These are phyloP conservation scores for Ailanthus altissimus DNA, from an alignment of 345 rosid species.

Conservation along the genomic window DNA sequence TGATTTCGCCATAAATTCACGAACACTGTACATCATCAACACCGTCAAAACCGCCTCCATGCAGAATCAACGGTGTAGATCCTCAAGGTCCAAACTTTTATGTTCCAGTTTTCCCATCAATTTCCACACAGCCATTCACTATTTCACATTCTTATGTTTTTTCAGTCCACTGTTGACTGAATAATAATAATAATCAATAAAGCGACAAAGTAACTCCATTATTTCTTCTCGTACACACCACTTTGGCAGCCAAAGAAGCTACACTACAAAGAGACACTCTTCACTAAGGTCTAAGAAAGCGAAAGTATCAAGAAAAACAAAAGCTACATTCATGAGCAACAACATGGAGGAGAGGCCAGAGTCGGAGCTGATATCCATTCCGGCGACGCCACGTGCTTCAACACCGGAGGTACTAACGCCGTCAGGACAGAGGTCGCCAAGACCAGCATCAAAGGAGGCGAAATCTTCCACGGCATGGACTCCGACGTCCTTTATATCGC, in stretches of 20 bases:
- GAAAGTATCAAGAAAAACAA: not conserved
- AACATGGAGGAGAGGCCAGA: constrained; percentile 97
- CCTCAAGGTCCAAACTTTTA: constrained; percentile 33
- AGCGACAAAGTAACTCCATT: constrained; percentile 17
- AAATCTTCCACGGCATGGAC: constrained; percentile 91
- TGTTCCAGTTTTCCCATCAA: constrained; percentile 3
- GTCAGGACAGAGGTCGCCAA: constrained; percentile 95
- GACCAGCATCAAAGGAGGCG: constrained; percentile 59
- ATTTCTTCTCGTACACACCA: constrained; percentile 19
- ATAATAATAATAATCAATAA: not conserved
- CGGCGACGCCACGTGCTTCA: constrained; percentile 91
- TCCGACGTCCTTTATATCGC: constrained; percentile 93
- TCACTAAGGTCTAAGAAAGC: not conserved
- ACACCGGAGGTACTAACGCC: constrained; percentile 96
- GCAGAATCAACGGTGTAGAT: constrained; percentile 40
- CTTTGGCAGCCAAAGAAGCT: not conserved
- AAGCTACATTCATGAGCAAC: not conserved
- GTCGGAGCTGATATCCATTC: constrained; percentile 92
- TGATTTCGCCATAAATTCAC: not conserved
- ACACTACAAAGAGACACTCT: not conserved
- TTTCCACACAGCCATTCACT: not conserved
- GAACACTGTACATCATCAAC: not conserved
- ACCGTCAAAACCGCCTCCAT: constrained; percentile 7
- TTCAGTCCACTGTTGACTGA: constrained; percentile 3
- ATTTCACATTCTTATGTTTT: constrained; percentile 18